These are phyloP conservation scores for Globisporangium perplexum DNA, from an alignment of 352 stramenopile genomes.

Conservation along the genomic window DNA sequence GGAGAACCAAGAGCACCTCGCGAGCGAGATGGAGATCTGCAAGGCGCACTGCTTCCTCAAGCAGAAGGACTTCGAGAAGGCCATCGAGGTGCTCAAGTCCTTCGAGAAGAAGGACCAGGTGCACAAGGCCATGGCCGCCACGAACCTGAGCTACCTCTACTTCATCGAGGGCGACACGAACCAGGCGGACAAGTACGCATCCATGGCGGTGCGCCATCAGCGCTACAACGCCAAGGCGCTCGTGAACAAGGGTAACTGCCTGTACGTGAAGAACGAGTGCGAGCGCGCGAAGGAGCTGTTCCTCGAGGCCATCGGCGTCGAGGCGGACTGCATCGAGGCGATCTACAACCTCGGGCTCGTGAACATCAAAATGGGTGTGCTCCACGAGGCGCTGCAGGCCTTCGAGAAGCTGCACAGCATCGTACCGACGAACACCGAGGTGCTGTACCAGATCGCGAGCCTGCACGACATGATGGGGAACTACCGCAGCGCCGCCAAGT, in stretches of 20 bases:
- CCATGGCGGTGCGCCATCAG: conserved; percentile 89
- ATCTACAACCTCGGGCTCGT: conserved; percentile 96
- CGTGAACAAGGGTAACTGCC: conserved; percentile 97
- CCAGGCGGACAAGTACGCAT: conserved; percentile 90
- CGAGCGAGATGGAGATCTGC: conserved; percentile 89
- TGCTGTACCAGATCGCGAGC: conserved; percentile 96
- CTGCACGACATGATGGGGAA: conserved; percentile 92
- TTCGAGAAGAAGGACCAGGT: conserved; percentile 95
- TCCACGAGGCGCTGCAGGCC: conserved; percentile 90
- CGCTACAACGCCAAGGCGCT: conserved; percentile 96
- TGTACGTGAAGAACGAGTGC: conserved; percentile 92
- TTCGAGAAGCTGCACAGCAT: conserved; percentile 97
- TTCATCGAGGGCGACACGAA: conserved; percentile 92
- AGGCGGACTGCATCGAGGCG: conserved; percentile 93
- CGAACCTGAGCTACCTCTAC: conserved; percentile 96
- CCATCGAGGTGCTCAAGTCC: conserved; percentile 91
- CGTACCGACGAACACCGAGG: conserved; percentile 87
- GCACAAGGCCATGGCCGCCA: conserved; percentile 92
- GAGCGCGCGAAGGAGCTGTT: conserved; percentile 93
- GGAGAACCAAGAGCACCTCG: conserved; percentile 86
- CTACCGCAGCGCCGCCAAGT: conserved; percentile 88
- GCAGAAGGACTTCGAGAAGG: conserved; percentile 92
- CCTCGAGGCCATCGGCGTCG: conserved; percentile 92
- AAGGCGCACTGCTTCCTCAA: conserved; percentile 89
- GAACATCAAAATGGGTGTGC: conserved; percentile 85